phyloP scores from a whole-genome alignment of 768 basidiomycete species.

The Russula ochroleuca region DNA sequence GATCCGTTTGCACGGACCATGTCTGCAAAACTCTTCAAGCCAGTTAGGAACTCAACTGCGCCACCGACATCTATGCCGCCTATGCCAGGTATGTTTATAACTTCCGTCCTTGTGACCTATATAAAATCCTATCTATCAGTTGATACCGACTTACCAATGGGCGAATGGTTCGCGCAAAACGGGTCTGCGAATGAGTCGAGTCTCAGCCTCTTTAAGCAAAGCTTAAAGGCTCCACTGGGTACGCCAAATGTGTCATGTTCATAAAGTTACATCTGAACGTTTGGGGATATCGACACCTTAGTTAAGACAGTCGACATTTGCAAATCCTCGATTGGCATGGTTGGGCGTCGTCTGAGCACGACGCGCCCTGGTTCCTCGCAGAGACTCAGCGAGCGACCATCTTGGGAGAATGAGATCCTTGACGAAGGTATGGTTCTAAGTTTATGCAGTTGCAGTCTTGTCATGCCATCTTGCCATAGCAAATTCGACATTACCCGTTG shows the following conservation, averaged over 20 bases:
- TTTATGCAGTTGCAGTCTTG: neutral
- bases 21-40: conserved; percentile 17
- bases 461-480: conserved; percentile 31
- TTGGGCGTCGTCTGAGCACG: conserved; percentile 16
- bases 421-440: conserved; percentile 39
- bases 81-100: conserved; percentile 32
- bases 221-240: conserved; percentile 74
- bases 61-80: conserved; percentile 5
- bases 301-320: conserved; percentile 66
- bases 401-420: conserved; percentile 47
- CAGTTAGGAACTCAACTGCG: conserved; percentile 1
- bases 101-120: conserved; percentile 27
- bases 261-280: neutral
- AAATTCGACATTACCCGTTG: conserved; percentile 50
- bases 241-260: conserved; percentile 24
- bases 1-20: conserved; percentile 9
- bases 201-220: conserved; percentile 56
- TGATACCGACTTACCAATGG: conserved; percentile 7
- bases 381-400: conserved; percentile 34
- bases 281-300: conserved; percentile 30
- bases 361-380: conserved; percentile 24
- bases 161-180: conserved; percentile 20
- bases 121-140: conserved; percentile 16
- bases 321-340: conserved; percentile 48
- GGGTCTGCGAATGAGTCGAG: conserved; percentile 37